Percentiles rank a stretch among this genome's conserved stretches.
phyloP scores from a whole-genome alignment of 192 early-diverging fungal genomes.

The Pecoramyces ruminantium region DNA sequence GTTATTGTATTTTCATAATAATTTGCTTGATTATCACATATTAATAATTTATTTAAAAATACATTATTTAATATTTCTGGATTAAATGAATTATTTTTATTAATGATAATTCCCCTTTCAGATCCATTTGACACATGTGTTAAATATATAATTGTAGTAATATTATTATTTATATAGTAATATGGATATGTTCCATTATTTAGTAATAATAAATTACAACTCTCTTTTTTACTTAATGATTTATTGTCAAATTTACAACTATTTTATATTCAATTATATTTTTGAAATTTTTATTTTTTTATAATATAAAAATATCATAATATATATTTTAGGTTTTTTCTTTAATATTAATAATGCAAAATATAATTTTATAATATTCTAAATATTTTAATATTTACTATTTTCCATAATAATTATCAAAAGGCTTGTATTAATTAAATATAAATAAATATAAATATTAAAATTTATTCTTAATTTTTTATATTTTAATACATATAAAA shows the following conservation, averaged over 20 bases:
- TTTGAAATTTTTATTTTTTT: too few relatives aligned
- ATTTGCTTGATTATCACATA: neutral
- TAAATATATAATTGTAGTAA: neutral
- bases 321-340: too few relatives aligned
- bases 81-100: neutral
- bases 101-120: neutral
- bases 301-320: too few relatives aligned
- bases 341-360: too few relatives aligned
- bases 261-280: too few relatives aligned
- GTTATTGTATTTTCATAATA: neutral
- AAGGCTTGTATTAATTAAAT: too few relatives aligned
- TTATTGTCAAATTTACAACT: neutral
- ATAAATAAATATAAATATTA: too few relatives aligned
- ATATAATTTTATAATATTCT: too few relatives aligned
- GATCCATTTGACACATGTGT: neutral
- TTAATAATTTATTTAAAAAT: neutral
- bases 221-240: neutral
- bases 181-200: neutral
- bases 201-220: neutral
- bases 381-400: too few relatives aligned
- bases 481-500: neutral
- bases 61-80: neutral
- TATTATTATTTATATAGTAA: neutral
- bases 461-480: neutral
- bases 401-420: too few relatives aligned